phyloP scores from a whole-genome alignment of 2,329 filamentous ascomycete genomes.

The Epichloe scottii region DNA sequence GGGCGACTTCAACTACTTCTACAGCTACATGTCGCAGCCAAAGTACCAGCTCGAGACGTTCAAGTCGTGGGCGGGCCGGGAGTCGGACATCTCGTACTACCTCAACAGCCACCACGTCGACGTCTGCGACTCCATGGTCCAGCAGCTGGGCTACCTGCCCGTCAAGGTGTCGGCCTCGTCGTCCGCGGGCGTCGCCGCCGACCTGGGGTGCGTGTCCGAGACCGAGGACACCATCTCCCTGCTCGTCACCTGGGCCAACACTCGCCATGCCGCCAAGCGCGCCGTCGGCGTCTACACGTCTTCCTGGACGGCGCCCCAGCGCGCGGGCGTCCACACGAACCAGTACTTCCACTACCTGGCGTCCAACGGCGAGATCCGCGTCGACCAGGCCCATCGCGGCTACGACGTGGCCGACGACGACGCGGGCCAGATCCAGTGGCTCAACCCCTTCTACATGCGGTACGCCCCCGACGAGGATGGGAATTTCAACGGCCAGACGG shows the following conservation, averaged over 20 bases:
- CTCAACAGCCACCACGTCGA: constrained; percentile 92
- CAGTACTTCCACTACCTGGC: constrained; percentile 96
- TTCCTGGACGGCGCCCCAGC: constrained; percentile 87
- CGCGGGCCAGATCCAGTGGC: constrained; percentile 61
- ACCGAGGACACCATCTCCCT: constrained; percentile 93
- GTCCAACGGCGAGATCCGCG: constrained; percentile 68
- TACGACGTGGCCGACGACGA: constrained; percentile 88
- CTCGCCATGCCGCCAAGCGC: constrained; percentile 51
- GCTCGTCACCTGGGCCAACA: constrained; percentile 77
- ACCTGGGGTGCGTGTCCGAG: constrained; percentile 62
- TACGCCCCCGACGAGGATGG: constrained; percentile 91
- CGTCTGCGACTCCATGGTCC: constrained; percentile 84
- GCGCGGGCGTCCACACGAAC: constrained; percentile 88
- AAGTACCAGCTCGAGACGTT: constrained; percentile 89
- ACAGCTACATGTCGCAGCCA: constrained; percentile 90
- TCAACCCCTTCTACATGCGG: constrained; percentile 92
- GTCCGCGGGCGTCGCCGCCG: constrained; percentile 65
- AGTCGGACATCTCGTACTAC: constrained; percentile 92
- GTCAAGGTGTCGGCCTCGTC: constrained; percentile 67
- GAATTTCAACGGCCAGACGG: constrained; percentile 82
- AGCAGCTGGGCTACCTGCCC: constrained; percentile 57
- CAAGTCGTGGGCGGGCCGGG: constrained; percentile 84
- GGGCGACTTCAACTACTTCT: constrained; percentile 97
- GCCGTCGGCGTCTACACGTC: constrained; percentile 88
- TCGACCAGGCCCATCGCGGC: constrained; percentile 87